A percentile compares a stretch with the other conserved stretches of the same genome.
Evolutionary conservation across 2,329 filamentous ascomycete species (phyloP).

Genomic region (Alternaria rosae): DNA sequence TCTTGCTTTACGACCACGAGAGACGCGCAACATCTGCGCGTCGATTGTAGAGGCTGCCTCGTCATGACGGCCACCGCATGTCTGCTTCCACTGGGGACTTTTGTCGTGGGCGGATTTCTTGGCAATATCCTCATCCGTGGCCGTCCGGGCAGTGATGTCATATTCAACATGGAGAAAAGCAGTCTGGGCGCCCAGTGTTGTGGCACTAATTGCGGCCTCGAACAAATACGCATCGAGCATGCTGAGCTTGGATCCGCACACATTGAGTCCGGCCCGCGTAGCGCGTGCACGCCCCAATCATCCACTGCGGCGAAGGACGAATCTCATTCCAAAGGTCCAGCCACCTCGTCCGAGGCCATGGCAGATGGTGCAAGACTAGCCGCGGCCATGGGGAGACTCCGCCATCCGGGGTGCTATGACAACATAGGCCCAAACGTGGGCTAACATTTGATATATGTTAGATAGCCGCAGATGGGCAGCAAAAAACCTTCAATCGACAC

Average conservation of each 20-base stretch:
- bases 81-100: neutral
- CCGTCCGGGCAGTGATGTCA: slow-evolving; percentile 7
- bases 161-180: slow-evolving; percentile 1
- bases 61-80: neutral
- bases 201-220: slow-evolving; percentile 5
- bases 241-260: neutral
- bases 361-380: neutral
- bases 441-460: slow-evolving; percentile 4
- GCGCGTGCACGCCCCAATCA: slow-evolving; percentile 1
- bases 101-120: neutral
- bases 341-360: slow-evolving; percentile 3
- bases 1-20: neutral
- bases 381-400: slow-evolving; percentile 3
- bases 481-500: neutral
- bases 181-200: neutral
- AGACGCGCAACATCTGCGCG: neutral
- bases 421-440: neutral
- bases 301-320: neutral
- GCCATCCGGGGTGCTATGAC: slow-evolving; percentile 10
- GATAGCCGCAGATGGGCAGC: neutral
- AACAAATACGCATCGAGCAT: neutral
- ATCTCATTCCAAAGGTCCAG: neutral
- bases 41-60: neutral
- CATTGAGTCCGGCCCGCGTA: neutral
- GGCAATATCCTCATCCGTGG: neutral